Evolutionary conservation across 306 rosid species (phyloP).

Genomic region (Cucurbita ficifolia): DNA sequence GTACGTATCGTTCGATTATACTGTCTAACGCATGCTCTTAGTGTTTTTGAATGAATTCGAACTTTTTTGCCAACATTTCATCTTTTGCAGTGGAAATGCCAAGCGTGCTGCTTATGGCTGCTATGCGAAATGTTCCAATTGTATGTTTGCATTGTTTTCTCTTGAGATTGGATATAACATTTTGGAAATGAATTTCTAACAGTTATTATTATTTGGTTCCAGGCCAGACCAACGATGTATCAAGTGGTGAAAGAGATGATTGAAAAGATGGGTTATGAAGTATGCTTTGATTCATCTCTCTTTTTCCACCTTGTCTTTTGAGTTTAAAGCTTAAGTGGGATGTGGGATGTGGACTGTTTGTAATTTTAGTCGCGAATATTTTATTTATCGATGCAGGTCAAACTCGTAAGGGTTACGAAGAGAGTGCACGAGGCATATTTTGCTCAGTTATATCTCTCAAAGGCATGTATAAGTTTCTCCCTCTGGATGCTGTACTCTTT

Average conservation of each 20-base stretch:
- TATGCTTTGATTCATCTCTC: conserved; percentile 18
- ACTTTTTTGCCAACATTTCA: not conserved
- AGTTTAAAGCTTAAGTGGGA: not conserved
- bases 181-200: not conserved
- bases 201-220: conserved; percentile 16
- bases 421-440: conserved; percentile 96
- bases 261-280: conserved; percentile 90
- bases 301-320: not conserved
- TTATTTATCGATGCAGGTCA: conserved; percentile 43
- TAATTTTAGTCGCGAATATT: not conserved
- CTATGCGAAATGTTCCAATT: conserved; percentile 80
- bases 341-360: not conserved
- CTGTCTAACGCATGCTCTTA: not conserved
- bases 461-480: conserved; percentile 30
- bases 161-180: not conserved
- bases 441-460: conserved; percentile 79
- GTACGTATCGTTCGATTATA: conserved; percentile 33
- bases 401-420: conserved; percentile 71
- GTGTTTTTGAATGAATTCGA: not conserved
- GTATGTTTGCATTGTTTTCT: conserved; percentile 30
- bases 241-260: conserved; percentile 90
- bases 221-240: conserved; percentile 96
- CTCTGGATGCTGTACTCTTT: not conserved
- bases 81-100: conserved; percentile 90
- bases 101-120: conserved; percentile 79